phyloP scores from a whole-genome alignment of 805 yeast species.

The Metschnikowia hibisci region DNA sequence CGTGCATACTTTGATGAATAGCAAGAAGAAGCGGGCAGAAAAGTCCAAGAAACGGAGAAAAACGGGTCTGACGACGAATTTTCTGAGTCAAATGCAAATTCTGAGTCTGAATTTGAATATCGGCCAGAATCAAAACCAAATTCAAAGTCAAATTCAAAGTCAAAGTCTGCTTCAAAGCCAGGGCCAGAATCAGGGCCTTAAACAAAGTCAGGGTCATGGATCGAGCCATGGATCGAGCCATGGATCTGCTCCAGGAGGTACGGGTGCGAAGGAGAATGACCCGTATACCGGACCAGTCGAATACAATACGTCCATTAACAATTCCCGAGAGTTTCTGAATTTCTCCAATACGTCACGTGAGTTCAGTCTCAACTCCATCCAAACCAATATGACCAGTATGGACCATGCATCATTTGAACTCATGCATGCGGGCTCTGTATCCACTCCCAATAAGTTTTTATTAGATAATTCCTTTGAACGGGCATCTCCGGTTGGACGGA shows the following conservation, averaged over 20 bases:
- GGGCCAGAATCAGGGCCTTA: background rate
- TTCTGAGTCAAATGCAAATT: background rate
- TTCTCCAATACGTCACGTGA: constrained; percentile 22
- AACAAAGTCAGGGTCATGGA: background rate
- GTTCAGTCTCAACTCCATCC: constrained; percentile 28
- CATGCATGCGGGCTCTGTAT: constrained; percentile 28
- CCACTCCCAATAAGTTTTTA: constrained; percentile 40
- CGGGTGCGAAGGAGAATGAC: no score
- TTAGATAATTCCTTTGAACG: constrained; percentile 39
- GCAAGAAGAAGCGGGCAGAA: constrained; percentile 14
- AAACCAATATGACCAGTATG: constrained; percentile 30
- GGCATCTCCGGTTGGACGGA: constrained; percentile 27
- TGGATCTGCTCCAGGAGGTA: no score
- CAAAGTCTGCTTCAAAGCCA: background rate
- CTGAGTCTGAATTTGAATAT: background rate
- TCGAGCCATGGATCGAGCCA: no score
- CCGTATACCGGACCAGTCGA: constrained; percentile 10
- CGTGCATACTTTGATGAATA: constrained; percentile 21
- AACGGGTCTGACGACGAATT: background rate
- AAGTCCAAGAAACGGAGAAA: constrained; percentile 5
- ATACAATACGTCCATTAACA: constrained; percentile 18
- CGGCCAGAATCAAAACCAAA: background rate
- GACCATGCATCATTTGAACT: constrained; percentile 42
- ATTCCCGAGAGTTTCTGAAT: constrained; percentile 2
- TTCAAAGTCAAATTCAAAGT: no score